Evolutionary conservation across 177 flowering plant genomes (phyloP), one percentile per base, ranked within the genome.

Genomic region (Telopea speciosissima): DNA sequence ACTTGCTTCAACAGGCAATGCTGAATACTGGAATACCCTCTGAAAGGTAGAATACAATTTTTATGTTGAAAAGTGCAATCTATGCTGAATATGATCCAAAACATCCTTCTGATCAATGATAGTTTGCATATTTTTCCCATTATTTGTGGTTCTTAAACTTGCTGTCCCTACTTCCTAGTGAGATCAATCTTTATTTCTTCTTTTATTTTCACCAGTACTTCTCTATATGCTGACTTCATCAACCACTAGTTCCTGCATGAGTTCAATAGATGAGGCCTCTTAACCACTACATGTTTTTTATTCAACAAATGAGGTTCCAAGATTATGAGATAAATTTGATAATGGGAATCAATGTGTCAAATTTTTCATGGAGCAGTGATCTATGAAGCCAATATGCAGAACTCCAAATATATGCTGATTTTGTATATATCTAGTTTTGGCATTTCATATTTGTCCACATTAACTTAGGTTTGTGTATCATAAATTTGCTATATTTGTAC

Each of bases 1-100:
- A 80, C 70, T 81, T 95, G 81, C 87, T 95, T 74, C 88, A 87
- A 76, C 84, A 74, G 58, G 93, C 94, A 61, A 28, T 95, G 76
- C 80, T 80, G 75, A 78, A 68, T 75, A 78, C 83, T 26, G 76
- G 73, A 62, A 78, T 45, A 21, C 78, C 84, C 36, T 68, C 81
- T 24, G 71, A 74, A 63, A 89, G 96, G 96, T 93, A 63, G 73
- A 74, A 49, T 69, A 23, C 23, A 33, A 0, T 6, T 23, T 67
- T 22, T 28, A 54, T 54, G 59, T 2, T 54, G 59, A 54, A 54
- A 5, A 16, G 23, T 58, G 22, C 22, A 58, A 58, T 16, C 24
- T 58, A 16, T 58, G n/a, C n/a, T 2, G 9, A 52, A 52, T 52
- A 52, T 52, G 58, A 52, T 36, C 40, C 40, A 36, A 36, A 36